These are phyloP conservation scores for Piper longum DNA, from an alignment of 164 flowering plant genomes.

Conservation along the genomic window DNA sequence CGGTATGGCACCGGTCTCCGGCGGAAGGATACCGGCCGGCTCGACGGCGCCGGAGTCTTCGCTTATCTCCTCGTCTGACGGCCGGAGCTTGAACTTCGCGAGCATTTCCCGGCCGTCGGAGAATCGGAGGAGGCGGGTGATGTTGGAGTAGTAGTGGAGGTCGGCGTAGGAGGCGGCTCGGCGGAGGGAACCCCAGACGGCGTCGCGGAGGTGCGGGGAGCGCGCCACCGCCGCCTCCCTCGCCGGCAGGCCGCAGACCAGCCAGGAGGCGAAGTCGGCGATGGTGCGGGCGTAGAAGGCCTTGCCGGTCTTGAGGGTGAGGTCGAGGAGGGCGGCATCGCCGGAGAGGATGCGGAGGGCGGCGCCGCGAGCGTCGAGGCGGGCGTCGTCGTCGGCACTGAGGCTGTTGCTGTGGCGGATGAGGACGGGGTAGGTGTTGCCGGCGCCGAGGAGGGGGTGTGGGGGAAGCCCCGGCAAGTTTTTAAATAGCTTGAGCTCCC, in stretches of 20 bases:
- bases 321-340: constrained; percentile 37
- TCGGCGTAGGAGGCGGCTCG: constrained; percentile 36
- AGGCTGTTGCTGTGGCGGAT: constrained; percentile 67
- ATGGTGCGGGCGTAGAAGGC: constrained; percentile 69
- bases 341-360: constrained; percentile 39
- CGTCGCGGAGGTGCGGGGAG: constrained; percentile 57
- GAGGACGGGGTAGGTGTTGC: constrained; percentile 39
- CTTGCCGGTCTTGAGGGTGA: constrained; percentile 66
- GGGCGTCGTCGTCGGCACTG: constrained; percentile 74
- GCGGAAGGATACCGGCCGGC: constrained; percentile 59
- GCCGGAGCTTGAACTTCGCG: constrained; percentile 54
- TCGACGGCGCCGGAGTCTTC: constrained; percentile 61
- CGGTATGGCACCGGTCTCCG: constrained; percentile 76
- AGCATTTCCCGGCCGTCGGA: constrained; percentile 50
- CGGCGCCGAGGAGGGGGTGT: constrained; percentile 47
- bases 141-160: constrained; percentile 61
- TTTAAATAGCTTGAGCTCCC: constrained; percentile 40
- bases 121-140: constrained; percentile 45
- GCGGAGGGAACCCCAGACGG: constrained; percentile 64
- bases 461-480: constrained; percentile 36
- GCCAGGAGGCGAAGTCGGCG: constrained; percentile 63
- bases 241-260: constrained; percentile 59
- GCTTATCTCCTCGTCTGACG: constrained; percentile 31
- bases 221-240: constrained; percentile 54
- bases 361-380: constrained; percentile 74